Percentiles rank a stretch among this genome's conserved stretches.
phyloP scores from a whole-genome alignment of 176 grass and related monocot genomes.

The Hsuehochloa calcarea region DNA sequence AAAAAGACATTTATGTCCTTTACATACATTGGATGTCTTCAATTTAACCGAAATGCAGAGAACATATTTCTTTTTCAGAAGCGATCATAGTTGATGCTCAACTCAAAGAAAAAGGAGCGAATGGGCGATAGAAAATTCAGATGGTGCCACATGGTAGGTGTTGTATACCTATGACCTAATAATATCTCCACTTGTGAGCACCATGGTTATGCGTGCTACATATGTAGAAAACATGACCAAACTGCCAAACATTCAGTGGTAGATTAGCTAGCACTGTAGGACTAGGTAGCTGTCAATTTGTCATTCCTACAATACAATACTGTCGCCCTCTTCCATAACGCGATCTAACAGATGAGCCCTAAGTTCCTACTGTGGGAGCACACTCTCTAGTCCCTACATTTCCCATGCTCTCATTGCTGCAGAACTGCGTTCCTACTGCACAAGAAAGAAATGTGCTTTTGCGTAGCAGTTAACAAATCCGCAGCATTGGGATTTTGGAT shows the following conservation, averaged over 20 bases:
- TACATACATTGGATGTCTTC: neutral
- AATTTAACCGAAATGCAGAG: neutral
- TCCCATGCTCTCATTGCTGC: neutral
- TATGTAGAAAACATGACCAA: slow-evolving; percentile 14
- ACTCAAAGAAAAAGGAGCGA: neutral
- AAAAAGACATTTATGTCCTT: neutral
- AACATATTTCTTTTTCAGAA: no score
- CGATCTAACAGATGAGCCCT: neutral
- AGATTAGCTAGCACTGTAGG: neutral
- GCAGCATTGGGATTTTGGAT: no score
- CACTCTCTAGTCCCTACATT: no score
- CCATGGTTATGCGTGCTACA: neutral
- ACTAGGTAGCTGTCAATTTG: neutral
- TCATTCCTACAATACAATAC: neutral
- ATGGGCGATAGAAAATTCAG: no score
- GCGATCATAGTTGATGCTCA: neutral
- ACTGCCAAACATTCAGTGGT: neutral
- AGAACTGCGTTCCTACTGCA: neutral
- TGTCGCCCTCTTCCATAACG: neutral
- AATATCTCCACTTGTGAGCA: neutral
- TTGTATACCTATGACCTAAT: neutral
- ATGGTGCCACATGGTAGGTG: no score
- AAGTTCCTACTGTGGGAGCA: no score
- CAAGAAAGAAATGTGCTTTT: neutral
- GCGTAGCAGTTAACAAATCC: no score